Evolutionary conservation across 208 protist species (phyloP), one percentile per base, ranked within the genome.

Genomic region (Porcisia hertigi): DNA sequence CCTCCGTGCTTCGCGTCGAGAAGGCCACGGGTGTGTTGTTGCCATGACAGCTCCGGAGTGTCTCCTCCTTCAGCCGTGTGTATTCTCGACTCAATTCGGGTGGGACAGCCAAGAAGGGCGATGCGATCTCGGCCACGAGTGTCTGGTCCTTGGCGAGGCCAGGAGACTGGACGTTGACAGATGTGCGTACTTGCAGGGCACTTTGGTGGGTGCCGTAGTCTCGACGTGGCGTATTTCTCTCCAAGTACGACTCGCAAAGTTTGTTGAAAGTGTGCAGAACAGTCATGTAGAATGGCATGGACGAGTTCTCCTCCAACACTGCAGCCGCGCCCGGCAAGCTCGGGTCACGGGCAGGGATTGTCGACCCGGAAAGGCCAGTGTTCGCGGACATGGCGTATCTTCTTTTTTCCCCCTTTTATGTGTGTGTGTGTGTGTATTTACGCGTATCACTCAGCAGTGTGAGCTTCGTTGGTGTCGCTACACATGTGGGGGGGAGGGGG

Each of bases 201-300:
- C 25, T 30, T 14, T 23, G 77, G 11, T 52, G 63, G 11, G 4
- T 58, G 3, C 14, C 7, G 5, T 18, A 8, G 7, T 39, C 6
- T 2, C 45, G 30, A 1, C 67, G 66, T 11, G 23, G 58, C 4
- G 74, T n/a, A 39, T 75, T 69, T 0, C 60, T 53, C 65, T 82
- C 78, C 49, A 74, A 72, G 43, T 82, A 82, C 14, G 78, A 74
- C n/a, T 63, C 71, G 59, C 78, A 82, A 8, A 82, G 39, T 49
- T 34, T 36, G 43, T 63, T 54, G 30, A 82, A 45, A 3, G 18
- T 25, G 71, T 65, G 11, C 12, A 66, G 16, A 5, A 36, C 41
- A 49, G 23, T 23, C n/a, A 39, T 62, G 20, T 59, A 34, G 3
- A n/a, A n/a, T 1, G 41, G 16, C 23, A 43, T 60, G 2, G 25